Percentiles rank a stretch among this genome's conserved stretches.
phyloP scores from a whole-genome alignment of 495 filamentous ascomycete genomes.

The Penicillium angulare region DNA sequence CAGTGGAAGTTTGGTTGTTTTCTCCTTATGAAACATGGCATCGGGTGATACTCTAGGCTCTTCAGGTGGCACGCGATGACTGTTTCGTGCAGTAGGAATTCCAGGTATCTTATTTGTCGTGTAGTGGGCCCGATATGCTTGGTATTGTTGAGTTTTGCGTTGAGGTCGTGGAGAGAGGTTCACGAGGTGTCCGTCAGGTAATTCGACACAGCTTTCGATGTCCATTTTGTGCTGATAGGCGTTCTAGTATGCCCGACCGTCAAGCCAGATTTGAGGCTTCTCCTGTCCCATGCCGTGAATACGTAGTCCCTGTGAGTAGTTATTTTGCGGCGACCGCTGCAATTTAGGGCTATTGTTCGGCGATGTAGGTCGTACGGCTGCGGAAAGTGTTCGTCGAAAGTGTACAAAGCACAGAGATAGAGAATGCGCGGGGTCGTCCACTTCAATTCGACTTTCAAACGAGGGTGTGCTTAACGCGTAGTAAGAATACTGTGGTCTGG shows the following conservation, averaged over 20 bases:
- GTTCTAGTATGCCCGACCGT: conserved; percentile 11
- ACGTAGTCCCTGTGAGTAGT: background rate
- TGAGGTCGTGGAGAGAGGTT: conserved; percentile 32
- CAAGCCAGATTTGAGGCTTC: conserved; percentile 14
- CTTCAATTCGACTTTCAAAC: background rate
- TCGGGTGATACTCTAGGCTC: conserved; percentile 9
- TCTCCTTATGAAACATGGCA: conserved; percentile 15
- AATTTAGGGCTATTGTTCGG: conserved; percentile 5
- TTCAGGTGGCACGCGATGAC: background rate
- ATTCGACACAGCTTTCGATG: conserved; percentile 25
- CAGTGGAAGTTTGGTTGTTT: conserved; percentile 36
- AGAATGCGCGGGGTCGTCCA: conserved; percentile 10
- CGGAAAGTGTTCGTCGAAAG: conserved; percentile 1
- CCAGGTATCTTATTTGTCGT: conserved; percentile 11
- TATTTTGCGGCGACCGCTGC: background rate
- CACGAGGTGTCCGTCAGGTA: conserved; percentile 36
- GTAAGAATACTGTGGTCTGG: conserved; percentile 27
- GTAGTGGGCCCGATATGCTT: conserved; percentile 25
- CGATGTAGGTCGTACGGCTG: background rate
- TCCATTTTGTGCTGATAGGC: conserved; percentile 17
- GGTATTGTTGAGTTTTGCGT: conserved; percentile 13
- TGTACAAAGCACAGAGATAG: conserved; percentile 4
- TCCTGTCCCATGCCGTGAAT: conserved; percentile 25
- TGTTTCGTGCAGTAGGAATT: conserved; percentile 5
- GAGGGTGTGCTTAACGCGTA: conserved; percentile 20